These are phyloP conservation scores for Fusarium caatingaense DNA, from an alignment of 2,329 filamentous ascomycete species.

Conservation along the genomic window DNA sequence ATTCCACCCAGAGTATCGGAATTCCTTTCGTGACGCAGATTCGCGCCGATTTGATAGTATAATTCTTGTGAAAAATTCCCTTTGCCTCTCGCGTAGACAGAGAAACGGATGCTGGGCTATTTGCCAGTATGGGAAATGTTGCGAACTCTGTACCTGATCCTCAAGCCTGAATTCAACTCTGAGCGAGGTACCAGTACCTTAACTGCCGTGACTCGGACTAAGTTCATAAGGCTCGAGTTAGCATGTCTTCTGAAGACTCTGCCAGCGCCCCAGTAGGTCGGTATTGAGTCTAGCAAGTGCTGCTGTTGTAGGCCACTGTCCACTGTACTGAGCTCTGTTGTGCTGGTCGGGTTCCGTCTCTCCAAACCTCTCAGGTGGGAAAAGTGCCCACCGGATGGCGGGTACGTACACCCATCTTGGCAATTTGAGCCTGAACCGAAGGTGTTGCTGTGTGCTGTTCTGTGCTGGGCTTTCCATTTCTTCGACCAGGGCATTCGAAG, in stretches of 20 bases:
- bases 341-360: constrained; percentile 4
- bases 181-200: constrained; percentile 13
- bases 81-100: constrained; percentile 12
- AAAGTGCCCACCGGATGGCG: constrained; percentile 35
- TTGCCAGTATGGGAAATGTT: not conserved
- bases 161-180: not conserved
- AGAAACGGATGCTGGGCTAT: constrained; percentile 22
- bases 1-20: constrained; percentile 25
- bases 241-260: constrained; percentile 13
- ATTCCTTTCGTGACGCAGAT: constrained; percentile 28
- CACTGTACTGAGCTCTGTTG: constrained; percentile 3
- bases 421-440: constrained; percentile 27
- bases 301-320: not conserved
- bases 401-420: constrained; percentile 38
- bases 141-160: constrained; percentile 12
- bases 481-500: constrained; percentile 32
- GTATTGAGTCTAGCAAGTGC: constrained; percentile 2
- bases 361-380: constrained; percentile 9
- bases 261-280: constrained; percentile 1
- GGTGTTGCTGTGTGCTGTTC: constrained; percentile 23
- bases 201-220: constrained; percentile 23
- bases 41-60: constrained; percentile 9
- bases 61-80: constrained; percentile 14
- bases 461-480: constrained; percentile 36
- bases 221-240: constrained; percentile 32